These are phyloP conservation scores for Penicillium robsamsonii DNA, from an alignment of 495 filamentous ascomycete species.

Conservation along the genomic window DNA sequence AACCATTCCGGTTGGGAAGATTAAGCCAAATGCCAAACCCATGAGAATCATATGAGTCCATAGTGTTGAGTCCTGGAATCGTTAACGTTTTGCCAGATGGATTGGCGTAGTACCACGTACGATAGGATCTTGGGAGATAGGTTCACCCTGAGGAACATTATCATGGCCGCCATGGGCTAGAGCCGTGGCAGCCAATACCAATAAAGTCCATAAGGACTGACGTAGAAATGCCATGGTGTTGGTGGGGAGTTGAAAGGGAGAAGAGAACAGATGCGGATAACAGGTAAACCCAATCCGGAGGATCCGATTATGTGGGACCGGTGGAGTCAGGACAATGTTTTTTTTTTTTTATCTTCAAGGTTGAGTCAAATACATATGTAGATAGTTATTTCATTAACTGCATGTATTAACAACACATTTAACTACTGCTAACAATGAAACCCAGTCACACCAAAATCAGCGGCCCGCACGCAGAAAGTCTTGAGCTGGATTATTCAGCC, in stretches of 20 bases:
- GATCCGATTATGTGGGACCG: conserved; percentile 20
- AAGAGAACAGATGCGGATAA: conserved; percentile 12
- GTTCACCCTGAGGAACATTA: conserved; percentile 70
- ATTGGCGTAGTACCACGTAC: conserved; percentile 51
- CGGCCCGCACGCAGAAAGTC: background rate
- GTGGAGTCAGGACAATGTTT: background rate
- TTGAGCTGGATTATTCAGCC: conserved; percentile 18
- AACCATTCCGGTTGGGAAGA: conserved; percentile 96
- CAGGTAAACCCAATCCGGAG: conserved; percentile 26
- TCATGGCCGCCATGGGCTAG: conserved; percentile 73
- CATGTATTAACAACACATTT: no score
- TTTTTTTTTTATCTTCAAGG: background rate
- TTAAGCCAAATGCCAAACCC: conserved; percentile 78
- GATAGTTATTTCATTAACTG: no score
- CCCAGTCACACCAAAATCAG: background rate
- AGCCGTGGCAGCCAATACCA: conserved; percentile 34
- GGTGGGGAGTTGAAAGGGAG: conserved; percentile 12
- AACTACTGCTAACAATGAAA: no score
- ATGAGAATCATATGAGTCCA: conserved; percentile 95
- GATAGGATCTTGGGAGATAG: conserved; percentile 79
- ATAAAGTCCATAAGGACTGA: conserved; percentile 25
- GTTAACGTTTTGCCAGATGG: background rate
- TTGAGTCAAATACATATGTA: background rate
- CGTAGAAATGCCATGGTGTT: conserved; percentile 21
- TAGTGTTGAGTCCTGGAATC: conserved; percentile 69